Percentiles rank a stretch among this genome's conserved stretches.
Evolutionary conservation across 768 basidiomycete genomes (phyloP).

Genomic region (Kwoniella pini): DNA sequence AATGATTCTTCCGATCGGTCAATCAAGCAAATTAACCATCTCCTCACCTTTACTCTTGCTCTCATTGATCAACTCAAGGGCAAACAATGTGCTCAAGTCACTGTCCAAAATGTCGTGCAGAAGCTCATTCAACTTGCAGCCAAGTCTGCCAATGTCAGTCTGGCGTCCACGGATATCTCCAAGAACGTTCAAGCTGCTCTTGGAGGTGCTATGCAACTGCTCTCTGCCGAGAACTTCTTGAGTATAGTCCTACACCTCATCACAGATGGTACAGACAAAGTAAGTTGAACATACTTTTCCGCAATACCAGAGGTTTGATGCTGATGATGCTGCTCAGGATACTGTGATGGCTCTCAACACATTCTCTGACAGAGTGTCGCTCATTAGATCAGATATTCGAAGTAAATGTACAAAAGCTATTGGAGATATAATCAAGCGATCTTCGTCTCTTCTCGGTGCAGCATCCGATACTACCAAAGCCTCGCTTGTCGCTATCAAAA

Average conservation of each 20-base stretch:
- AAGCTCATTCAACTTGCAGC: constrained; percentile 31
- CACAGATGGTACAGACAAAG: constrained; percentile 61
- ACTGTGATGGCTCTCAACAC: constrained; percentile 63
- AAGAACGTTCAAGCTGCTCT: constrained; percentile 55
- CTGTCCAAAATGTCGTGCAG: constrained; percentile 29
- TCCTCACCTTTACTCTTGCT: constrained; percentile 61
- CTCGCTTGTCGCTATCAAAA: constrained; percentile 65
- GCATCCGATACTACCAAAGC: constrained; percentile 57
- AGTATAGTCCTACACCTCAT: constrained; percentile 63
- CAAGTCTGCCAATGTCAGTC: constrained; percentile 9
- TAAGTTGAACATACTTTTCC: constrained; percentile 50
- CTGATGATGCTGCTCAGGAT: constrained; percentile 17
- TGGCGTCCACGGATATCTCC: constrained; percentile 14
- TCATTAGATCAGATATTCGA: constrained; percentile 64
- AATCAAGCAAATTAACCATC: constrained; percentile 65
- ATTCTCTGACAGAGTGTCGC: constrained; percentile 66
- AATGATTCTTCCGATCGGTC: constrained; percentile 28
- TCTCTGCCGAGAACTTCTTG: constrained; percentile 73
- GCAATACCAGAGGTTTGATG: background rate
- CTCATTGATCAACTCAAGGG: constrained; percentile 51
- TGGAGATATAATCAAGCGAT: constrained; percentile 60
- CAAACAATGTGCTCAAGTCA: constrained; percentile 33
- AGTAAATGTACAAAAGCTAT: constrained; percentile 60
- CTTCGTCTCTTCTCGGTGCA: constrained; percentile 60
- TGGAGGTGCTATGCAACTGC: constrained; percentile 62